Base-by-base conservation (phyloP, 2,329 filamentous ascomycete species). In the Talaromyces sp. region DNA sequence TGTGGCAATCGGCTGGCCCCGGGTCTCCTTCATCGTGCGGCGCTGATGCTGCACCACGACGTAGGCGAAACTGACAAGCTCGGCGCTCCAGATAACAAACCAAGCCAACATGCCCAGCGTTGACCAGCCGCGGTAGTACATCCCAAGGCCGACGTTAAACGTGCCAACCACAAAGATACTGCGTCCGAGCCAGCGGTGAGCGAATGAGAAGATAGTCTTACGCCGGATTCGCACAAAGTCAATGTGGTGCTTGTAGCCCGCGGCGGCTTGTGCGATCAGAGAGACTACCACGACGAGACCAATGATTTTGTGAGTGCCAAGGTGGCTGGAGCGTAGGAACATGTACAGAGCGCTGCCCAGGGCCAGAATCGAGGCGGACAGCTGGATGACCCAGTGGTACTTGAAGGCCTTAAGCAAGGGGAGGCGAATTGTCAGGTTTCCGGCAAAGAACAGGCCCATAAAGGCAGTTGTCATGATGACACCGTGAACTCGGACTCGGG, bases 161-260 rank as follows among this genome's bases (percentile, higher is more conserved):
- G 59, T 64, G 13, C 63, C 63, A 9, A 63, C 13, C 13, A 62
- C 28, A 27, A 64, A 55, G 13, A 64, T 49, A 42, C 30, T 57
- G 7, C 63, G 61, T 3, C 63, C 63, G 6, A 64, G 61, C 63
- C 63, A 64, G 19, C 61, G 32, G 25, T 64, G 63, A 2, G 60
- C 30, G 11, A 59, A 53, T n/a, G 61, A 63, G 33, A 58, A 64
- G 1, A 63, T 51, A 15, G 58, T 58, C 42, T 58, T 61, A 42
- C 58, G 61, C n/a, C 57, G 63, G 27, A 57, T 55, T n/a, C 49
- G 52, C 33, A 64, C 63, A 51, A 64, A 64, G 55, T 63, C 61
- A 6, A 61, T 59, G 25, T 64, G 63, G 33, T 64, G 63, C 47
- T 61, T 64, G 61, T 64, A 64, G 13, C 63, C 63, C 4, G 62